Conservation (phyloP, 2,329 filamentous ascomycete genomes). For the Penicillium sp. region DNA sequence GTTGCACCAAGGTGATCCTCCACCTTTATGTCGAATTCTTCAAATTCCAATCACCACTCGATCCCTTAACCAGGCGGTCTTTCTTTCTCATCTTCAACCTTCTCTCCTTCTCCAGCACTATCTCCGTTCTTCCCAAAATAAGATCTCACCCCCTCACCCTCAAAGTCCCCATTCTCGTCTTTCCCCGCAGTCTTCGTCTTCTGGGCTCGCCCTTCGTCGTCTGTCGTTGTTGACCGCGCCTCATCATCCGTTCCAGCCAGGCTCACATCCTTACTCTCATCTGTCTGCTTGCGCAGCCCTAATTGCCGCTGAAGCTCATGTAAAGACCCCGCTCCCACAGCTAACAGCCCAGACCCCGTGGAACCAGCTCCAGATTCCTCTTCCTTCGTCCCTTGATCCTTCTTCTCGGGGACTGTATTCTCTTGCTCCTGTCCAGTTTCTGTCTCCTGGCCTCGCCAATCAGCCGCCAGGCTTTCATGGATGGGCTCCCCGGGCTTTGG, state of each 20-base stretch:
- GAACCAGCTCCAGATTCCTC: constrained; percentile 1
- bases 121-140: constrained; percentile 32
- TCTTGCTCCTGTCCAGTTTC: constrained; percentile 34
- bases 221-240: constrained; percentile 21
- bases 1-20: too few relatives aligned
- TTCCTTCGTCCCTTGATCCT: constrained; percentile 1
- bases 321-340: constrained; percentile 10
- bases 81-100: neutral
- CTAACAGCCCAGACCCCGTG: constrained; percentile 1
- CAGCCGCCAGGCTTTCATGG: constrained; percentile 68
- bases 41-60: neutral
- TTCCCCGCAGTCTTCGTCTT: constrained; percentile 30
- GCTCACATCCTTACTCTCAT: constrained; percentile 69
- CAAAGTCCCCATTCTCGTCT: constrained; percentile 38
- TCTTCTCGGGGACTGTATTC: neutral
- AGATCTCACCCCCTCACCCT: constrained; percentile 45
- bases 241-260: constrained; percentile 69
- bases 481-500: constrained; percentile 71
- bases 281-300: constrained; percentile 68
- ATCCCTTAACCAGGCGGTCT: neutral
- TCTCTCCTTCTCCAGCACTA: neutral
- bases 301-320: constrained; percentile 59
- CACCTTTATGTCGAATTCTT: too few relatives aligned
- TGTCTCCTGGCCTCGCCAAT: constrained; percentile 70
- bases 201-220: constrained; percentile 28